Evolutionary conservation across 2,329 filamentous ascomycete genomes (phyloP).

Genomic region (Pestalotiopsis sp.): DNA sequence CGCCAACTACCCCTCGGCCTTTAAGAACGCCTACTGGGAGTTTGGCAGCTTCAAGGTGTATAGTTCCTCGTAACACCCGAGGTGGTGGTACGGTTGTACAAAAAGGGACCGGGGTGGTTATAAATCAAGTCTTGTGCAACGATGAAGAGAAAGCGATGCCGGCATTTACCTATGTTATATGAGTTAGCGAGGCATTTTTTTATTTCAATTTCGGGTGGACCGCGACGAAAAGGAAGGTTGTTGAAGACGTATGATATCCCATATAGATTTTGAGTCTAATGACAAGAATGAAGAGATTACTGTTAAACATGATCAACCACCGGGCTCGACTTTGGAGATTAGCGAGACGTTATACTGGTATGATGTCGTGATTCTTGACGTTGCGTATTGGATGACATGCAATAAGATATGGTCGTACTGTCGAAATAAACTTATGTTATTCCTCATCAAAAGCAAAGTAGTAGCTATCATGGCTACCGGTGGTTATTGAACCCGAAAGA

Average conservation of each 20-base stretch:
- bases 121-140: background rate
- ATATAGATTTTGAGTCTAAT: background rate
- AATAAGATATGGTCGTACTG: no score
- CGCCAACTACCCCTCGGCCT: constrained; percentile 57
- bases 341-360: no score
- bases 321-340: no score
- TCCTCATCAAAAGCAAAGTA: background rate
- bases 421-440: no score
- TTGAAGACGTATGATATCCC: background rate
- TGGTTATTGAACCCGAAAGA: background rate
- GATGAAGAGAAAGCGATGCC: background rate
- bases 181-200: constrained; percentile 6
- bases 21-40: constrained; percentile 66
- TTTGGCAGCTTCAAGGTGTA: constrained; percentile 65
- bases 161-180: background rate
- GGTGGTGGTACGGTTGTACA: background rate
- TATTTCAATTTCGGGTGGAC: background rate
- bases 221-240: background rate
- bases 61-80: constrained; percentile 31
- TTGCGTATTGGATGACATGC: no score
- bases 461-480: background rate
- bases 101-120: background rate
- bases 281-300: background rate
- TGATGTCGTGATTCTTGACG: no score
- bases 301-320: no score